phyloP scores from a whole-genome alignment of 352 stramenopile species.

The Plasmopara viticola region DNA sequence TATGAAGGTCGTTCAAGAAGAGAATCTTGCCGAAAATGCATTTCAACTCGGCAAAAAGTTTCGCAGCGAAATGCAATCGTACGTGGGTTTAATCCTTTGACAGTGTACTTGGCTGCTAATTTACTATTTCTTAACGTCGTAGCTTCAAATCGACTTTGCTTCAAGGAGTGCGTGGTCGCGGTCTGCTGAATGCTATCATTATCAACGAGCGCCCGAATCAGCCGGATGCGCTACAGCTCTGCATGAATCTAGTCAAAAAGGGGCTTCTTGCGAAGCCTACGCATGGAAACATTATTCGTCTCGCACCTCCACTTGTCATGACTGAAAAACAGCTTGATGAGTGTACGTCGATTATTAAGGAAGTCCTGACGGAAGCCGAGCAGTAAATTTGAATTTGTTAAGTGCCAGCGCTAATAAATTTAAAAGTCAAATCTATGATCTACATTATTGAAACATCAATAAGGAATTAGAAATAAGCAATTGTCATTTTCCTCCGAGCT shows the following conservation, averaged over 20 bases:
- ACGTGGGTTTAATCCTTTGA: constrained; percentile 15
- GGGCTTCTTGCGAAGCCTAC: constrained; percentile 98
- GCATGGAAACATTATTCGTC: constrained; percentile 97
- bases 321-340: constrained; percentile 90
- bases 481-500: too few relatives aligned
- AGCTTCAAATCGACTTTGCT: constrained; percentile 65
- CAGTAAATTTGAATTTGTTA: constrained; percentile 19
- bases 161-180: constrained; percentile 88
- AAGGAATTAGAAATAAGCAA: background rate
- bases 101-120: background rate
- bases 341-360: constrained; percentile 83
- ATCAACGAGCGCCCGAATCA: constrained; percentile 90
- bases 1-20: constrained; percentile 89
- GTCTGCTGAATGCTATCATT: constrained; percentile 97
- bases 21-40: constrained; percentile 94
- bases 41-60: constrained; percentile 92
- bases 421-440: background rate
- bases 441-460: background rate
- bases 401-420: background rate
- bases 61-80: constrained; percentile 80
- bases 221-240: constrained; percentile 92
- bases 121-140: constrained; percentile 7
- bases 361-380: constrained; percentile 59
- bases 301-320: constrained; percentile 95
- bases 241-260: constrained; percentile 92